Base-by-base conservation (phyloP, 2,329 filamentous ascomycete genomes). In the Penicillium sp. region DNA sequence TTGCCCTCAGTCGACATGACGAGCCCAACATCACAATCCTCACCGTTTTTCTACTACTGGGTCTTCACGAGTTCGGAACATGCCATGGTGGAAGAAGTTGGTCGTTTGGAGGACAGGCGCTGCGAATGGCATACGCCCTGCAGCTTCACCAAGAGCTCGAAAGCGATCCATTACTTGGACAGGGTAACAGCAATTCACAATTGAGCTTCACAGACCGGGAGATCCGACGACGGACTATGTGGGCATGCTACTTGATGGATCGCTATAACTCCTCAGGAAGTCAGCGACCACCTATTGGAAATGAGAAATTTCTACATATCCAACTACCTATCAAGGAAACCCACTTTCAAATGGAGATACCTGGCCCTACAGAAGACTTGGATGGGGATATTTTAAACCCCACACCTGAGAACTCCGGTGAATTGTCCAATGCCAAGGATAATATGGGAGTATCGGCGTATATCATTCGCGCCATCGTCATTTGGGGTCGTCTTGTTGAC, bases 241-340 rank as follows among this genome's bases (percentile, higher is more conserved):
- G 95, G 95, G 91, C 93, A 13, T 98, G 93, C 71, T 96, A 96
- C 69, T 76, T 97, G 55, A 97, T 98, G 93, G 95, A 99, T 72
- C 87, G 93, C 0, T 97, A 97, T 80, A 97, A 96, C 75, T 97
- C 93, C 0, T 97, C 93, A 1, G 93, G 95, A 2, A 96, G 92
- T 2, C 93, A 97, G 68, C 85, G 93, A 37, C 95, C 95, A 21
- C 91, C 92, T 53, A 96, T 97, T 65, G 89, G 96, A 54, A 89
- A 91, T 63, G 92, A 97, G 72, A 91, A 95, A 63, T 91, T 91
- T 54, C 84, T 98, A 60, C 88, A 92, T 64, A 91, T 97, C 16
- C 93, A 95, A 62, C 78, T 99, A 25, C 95, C 95, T 0, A 90
- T 97, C 67, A 93, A 91, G 70, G 95, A 99, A 72, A 88, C 88